Evolutionary conservation across 2,329 filamentous ascomycete genomes (phyloP).

Genomic region (Spiromastix sp.): DNA sequence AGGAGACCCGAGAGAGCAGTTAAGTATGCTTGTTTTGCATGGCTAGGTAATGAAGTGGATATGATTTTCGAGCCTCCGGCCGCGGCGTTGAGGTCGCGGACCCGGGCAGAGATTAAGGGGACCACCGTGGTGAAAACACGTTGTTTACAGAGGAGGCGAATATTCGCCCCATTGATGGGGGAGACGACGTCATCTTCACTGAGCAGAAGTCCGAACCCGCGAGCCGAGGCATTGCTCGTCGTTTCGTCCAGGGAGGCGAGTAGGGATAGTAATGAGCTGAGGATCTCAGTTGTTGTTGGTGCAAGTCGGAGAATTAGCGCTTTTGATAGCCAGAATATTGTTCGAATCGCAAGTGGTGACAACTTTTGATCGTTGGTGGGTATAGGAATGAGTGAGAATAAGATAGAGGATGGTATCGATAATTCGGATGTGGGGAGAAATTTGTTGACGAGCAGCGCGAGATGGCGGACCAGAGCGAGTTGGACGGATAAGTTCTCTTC

Average conservation of each 20-base stretch:
- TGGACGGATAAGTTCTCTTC: slow-evolving; percentile 25
- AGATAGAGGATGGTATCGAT: slow-evolving; percentile 19
- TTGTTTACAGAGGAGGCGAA: slow-evolving; percentile 54
- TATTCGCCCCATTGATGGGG: slow-evolving; percentile 49
- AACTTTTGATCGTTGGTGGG: slow-evolving; percentile 13
- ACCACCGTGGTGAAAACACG: slow-evolving; percentile 51
- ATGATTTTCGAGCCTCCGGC: slow-evolving; percentile 10
- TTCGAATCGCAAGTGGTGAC: slow-evolving; percentile 37
- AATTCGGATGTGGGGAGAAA: slow-evolving; percentile 28
- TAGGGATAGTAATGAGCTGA: slow-evolving; percentile 39
- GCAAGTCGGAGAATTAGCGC: slow-evolving; percentile 46
- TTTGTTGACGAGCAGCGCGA: slow-evolving; percentile 33
- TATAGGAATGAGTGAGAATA: slow-evolving; percentile 23
- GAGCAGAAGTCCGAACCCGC: slow-evolving; percentile 49
- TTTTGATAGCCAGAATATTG: slow-evolving; percentile 52
- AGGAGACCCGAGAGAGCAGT: slow-evolving; percentile 54
- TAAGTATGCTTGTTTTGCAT: slow-evolving; percentile 49
- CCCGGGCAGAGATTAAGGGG: slow-evolving; percentile 44
- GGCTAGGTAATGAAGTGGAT: slow-evolving; percentile 10
- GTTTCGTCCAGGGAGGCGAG: slow-evolving; percentile 34
- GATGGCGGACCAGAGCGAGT: slow-evolving; percentile 31
- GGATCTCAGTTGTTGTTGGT: slow-evolving; percentile 39
- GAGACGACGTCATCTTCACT: slow-evolving; percentile 51
- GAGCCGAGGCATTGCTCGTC: slow-evolving; percentile 43
- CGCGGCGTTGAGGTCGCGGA: slow-evolving; percentile 33